These are phyloP conservation scores for Fimicolochytrium jonesii DNA, from an alignment of 192 early-diverging fungal species.

Conservation along the genomic window DNA sequence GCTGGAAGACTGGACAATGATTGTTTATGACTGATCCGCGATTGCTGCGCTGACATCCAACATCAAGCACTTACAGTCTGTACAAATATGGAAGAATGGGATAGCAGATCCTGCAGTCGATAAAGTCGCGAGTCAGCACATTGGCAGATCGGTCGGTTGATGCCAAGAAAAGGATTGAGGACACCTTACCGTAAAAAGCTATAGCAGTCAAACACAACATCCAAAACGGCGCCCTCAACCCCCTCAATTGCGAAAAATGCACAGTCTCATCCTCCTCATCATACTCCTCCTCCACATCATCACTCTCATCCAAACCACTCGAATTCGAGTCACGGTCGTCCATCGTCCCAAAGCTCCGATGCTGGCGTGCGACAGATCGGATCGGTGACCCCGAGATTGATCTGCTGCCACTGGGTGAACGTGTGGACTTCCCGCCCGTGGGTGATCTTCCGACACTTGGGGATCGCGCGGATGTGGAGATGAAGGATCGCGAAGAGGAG, in stretches of 20 bases:
- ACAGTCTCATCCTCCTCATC: conserved; percentile 44
- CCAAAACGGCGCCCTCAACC: conserved; percentile 44
- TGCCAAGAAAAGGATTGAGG: too few species aligned
- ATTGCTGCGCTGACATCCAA: background rate
- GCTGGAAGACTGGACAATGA: conserved; percentile 46
- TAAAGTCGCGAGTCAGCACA: too few species aligned
- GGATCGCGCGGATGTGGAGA: too few species aligned
- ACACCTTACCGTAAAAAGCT: conserved; percentile 48
- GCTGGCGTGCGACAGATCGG: too few species aligned
- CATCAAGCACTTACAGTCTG: conserved; percentile 45
- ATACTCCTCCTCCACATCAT: conserved; percentile 31
- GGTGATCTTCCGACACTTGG: too few species aligned
- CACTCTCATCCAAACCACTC: conserved; percentile 9
- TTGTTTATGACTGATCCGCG: background rate
- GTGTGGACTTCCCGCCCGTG: too few species aligned
- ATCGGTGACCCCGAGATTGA: too few species aligned
- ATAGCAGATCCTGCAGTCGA: conserved; percentile 33
- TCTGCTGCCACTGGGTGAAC: too few species aligned
- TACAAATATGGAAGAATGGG: conserved; percentile 61
- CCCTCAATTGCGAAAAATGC: conserved; percentile 28
- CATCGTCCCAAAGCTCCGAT: too few species aligned
- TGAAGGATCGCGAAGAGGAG: too few species aligned
- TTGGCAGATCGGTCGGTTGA: too few species aligned
- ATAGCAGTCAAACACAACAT: conserved; percentile 48
- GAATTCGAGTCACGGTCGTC: too few species aligned